Base-by-base conservation (phyloP, 257 asterid species). In the Solanum commersonii region DNA sequence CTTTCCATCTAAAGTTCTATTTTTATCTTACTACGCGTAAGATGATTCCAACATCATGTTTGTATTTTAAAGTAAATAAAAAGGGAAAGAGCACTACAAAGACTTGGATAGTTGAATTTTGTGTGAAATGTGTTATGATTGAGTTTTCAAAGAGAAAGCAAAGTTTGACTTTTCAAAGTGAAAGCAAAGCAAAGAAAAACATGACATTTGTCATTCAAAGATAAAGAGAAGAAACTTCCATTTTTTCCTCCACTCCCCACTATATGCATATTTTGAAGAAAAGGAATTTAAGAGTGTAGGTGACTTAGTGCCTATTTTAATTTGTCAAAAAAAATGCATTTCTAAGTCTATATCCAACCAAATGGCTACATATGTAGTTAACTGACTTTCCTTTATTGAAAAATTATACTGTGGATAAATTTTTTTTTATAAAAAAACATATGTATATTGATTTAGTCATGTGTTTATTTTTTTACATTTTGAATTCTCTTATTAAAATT, bases 201-300 rank as follows among this genome's bases (percentile, higher is more conserved):
- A 79, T 74, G 72, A 72, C 88, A 88, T 34, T 18, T 86, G 89
- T 63, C 90, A 86, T 59, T 71, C 68, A 37, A 84, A 87, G 67
- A 87, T 63, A 33, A 46, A 40, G 60, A 79, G 44, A 27, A 40
- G 60, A 68, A 74, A 78, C 73, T 52, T 37, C n/a, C 60, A 2
- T 20, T 10, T 10, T 23, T 14, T 18, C 1, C 11, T 10, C 27
- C 84, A 15, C 89, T 56, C 60, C 38, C 87, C 83, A 88, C 76
- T 65, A 67, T 71, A 83, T 35, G 20, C 33, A 59, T 11, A 79
- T 49, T 18, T 78, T n/a, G 76, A 25, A 31, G 60, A 37, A 72
- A 83, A 73, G 46, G 34, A 49, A 35, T 76, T 60, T 44, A 31
- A 38, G 85, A 88, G 91, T 42, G 3, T 52, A 52, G 89, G 86